Evolutionary conservation across 768 basidiomycete genomes (phyloP).

Genomic region (Tubosaeta sp.): DNA sequence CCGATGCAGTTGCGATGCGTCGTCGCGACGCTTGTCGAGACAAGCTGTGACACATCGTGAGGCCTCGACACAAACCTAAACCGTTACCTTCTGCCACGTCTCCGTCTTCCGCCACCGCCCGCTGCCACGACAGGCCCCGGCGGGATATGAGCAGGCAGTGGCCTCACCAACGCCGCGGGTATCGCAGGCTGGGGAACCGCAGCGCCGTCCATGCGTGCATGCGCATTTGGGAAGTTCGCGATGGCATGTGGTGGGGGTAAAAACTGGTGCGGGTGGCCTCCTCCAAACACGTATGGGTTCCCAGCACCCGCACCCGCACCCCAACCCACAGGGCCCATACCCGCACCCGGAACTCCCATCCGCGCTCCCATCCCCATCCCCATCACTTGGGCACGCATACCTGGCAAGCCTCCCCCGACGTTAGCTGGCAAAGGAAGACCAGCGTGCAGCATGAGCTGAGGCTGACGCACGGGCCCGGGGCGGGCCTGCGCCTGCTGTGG

Average conservation of each 20-base stretch:
- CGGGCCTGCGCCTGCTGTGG: constrained; percentile 30
- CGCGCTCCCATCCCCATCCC: neutral
- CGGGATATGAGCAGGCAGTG: neutral
- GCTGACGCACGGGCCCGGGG: neutral
- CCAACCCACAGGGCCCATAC: neutral
- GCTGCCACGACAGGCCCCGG: constrained; percentile 1
- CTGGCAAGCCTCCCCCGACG: neutral
- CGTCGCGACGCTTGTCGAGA: neutral
- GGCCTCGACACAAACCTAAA: neutral
- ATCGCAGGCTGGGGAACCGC: neutral
- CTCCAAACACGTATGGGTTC: constrained; percentile 15
- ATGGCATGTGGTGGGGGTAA: neutral
- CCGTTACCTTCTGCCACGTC: constrained; percentile 3
- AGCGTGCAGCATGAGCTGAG: neutral
- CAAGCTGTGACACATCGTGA: neutral
- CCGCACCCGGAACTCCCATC: neutral
- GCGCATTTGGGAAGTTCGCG: neutral
- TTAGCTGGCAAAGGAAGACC: neutral
- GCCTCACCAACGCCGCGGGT: neutral
- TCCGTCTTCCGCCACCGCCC: constrained; percentile 6
- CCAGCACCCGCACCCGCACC: neutral
- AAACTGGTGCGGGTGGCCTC: constrained; percentile 13
- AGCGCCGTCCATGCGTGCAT: neutral
- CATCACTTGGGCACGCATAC: neutral
- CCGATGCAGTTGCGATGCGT: neutral